Evolutionary conservation across 2,329 filamentous ascomycete genomes (phyloP), one percentile per base, ranked within the genome.

Genomic region (Pseudogymnoascus sp.): DNA sequence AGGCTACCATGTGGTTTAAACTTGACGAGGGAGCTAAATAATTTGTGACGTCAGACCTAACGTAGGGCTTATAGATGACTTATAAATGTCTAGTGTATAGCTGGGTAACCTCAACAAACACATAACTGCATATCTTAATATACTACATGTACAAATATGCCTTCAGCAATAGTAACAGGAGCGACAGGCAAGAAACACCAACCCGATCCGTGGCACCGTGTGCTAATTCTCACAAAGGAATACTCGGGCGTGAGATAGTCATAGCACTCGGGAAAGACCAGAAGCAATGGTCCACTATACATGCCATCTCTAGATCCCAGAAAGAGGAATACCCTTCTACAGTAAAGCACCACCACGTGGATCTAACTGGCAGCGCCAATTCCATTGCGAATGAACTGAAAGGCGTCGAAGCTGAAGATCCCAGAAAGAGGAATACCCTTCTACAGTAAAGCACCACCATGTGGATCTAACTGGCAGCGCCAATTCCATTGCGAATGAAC

Each of bases 201-300:
- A 11, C 4, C 45, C 10, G 2, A 52, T 31, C n/a, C 23, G 7
- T 52, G 45, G 11, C 1, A 29, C 1, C 5, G 10, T 49, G 1
- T 33, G 26, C 43, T 52, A 16, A 52, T 26, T 11, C n/a, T 31
- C n/a, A 12, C 3, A 31, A 52, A 52, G 45, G 45, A 52, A 74
- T 74, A 55, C 68, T 74, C 6, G 73, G 73, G 33, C 70, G 71
- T 16, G 70, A 74, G 60, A 74, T 74, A 19, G 71, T 74, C 59
- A 64, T 63, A 12, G 71, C 74, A 60, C 68, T 75, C 10, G 69
- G 68, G 43, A 65, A 67, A 41, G 61, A 73, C 45, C 63, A 67
- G 16, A 52, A 52, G 16, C 61, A 70, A 70, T 75, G 73, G 72
- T 65, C 68, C 3, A 74, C 67, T 1, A 66, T 74, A 11, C 69